Base-by-base conservation (phyloP, 352 stramenopile genomes). In the Globisporangium radiosum region DNA sequence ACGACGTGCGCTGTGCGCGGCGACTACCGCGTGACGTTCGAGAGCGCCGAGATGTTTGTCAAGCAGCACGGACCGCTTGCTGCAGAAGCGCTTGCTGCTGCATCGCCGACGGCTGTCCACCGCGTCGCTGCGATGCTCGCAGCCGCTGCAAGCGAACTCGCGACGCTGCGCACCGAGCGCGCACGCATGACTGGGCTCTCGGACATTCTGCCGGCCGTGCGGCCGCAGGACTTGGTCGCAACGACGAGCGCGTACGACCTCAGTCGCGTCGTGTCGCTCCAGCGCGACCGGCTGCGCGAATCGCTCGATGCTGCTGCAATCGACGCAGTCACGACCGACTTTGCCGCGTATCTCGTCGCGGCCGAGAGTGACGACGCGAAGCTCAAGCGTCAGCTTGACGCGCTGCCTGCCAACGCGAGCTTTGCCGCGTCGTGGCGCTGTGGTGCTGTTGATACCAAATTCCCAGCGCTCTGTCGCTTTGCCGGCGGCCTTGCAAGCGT, bases 21-120 rank as follows among this genome's bases (percentile, higher is more conserved):
- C 13, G 57, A 62, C 19, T 62, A 62, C 40, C 57, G 57, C 57
- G 57, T 62, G n/a, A 52, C 39, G 49, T 33, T 44, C 48, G 57
- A 62, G 36, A 62, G 57, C 25, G 57, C 39, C 25, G 57, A 56
- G 40, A 62, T 62, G 57, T 62, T 62, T 19, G 39, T 62, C 38
- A 55, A 48, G 25, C 49, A 56, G 57, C 49, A 62, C 40, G 48
- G 42, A 3, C 13, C 49, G 14, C 38, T 44, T 39, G 57, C 47
- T 38, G 57, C 42, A 3, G 48, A 37, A 36, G 14, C 48, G 25
- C 17, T 52, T 15, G 33, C 19, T 7, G 19, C 19, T 15, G 13
- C n/a, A 5, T 8, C 51, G 25, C 19, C 25, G 13, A 17, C 15
- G 15, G 8, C 56, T 9, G 39, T 62, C 14, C 40, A 47, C 7